Percentiles rank a stretch among this genome's conserved stretches.
Conservation (phyloP, 2,329 filamentous ascomycete species). For the Fusarium tupiense region DNA sequence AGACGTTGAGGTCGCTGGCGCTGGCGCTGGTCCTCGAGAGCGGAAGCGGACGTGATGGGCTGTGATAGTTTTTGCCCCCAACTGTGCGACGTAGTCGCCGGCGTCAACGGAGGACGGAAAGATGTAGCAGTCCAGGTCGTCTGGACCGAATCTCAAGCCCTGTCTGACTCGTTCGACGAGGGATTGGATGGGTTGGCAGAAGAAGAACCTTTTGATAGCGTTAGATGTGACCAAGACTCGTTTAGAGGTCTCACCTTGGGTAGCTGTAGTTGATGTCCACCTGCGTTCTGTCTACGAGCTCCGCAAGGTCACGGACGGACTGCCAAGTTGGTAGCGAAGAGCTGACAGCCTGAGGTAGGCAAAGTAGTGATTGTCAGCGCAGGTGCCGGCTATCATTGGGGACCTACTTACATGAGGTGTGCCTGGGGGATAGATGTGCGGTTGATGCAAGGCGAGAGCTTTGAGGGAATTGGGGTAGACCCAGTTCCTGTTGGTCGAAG, state of each 20-base stretch:
- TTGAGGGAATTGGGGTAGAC: not conserved
- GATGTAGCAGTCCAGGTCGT: not conserved
- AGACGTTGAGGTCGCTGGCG: not conserved
- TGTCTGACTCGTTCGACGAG: not conserved
- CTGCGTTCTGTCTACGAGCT: not conserved
- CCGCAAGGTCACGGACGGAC: not conserved
- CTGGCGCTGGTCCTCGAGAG: too few species aligned
- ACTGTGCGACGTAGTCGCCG: not conserved
- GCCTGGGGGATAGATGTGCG: not conserved
- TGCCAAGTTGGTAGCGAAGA: not conserved
- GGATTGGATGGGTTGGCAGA: not conserved
- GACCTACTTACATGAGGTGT: not conserved
- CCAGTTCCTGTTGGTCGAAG: too few species aligned
- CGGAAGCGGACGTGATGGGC: not conserved
- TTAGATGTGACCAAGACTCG: not conserved
- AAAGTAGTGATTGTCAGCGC: not conserved
- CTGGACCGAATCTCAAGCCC: fast-evolving
- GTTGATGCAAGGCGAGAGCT: not conserved
- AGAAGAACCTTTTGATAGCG: not conserved
- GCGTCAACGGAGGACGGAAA: not conserved
- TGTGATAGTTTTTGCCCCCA: not conserved
- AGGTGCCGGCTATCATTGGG: not conserved
- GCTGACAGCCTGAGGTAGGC: not conserved
- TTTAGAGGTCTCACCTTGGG: not conserved
- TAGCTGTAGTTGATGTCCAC: not conserved